These are phyloP conservation scores for Fusarium irregulare DNA, from an alignment of 2,329 filamentous ascomycete genomes.

Conservation along the genomic window DNA sequence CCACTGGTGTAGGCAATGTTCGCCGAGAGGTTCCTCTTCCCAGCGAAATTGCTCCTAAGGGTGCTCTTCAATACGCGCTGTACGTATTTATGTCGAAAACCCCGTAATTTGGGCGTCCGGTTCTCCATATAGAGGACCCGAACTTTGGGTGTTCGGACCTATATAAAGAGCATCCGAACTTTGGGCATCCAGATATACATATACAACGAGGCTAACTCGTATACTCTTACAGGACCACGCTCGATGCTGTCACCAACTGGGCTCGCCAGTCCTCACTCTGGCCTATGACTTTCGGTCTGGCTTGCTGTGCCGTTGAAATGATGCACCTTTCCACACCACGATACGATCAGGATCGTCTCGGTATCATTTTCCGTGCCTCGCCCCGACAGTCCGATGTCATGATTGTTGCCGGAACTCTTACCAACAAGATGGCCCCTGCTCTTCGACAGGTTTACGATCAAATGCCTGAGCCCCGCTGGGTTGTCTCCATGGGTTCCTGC, in stretches of 20 bases:
- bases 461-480: constrained; percentile 93
- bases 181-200: not conserved
- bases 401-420: constrained; percentile 92
- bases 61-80: constrained; percentile 86
- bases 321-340: constrained; percentile 90
- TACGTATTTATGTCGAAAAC: constrained; percentile 60
- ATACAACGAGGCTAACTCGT: not conserved
- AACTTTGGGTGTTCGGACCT: not conserved
- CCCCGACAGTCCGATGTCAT: constrained; percentile 91
- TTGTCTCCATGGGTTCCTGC: constrained; percentile 84
- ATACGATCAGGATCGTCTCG: constrained; percentile 88
- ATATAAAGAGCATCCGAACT: too few species aligned
- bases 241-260: constrained; percentile 87
- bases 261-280: constrained; percentile 85
- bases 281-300: constrained; percentile 90
- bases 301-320: constrained; percentile 92
- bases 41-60: constrained; percentile 83
- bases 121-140: not conserved
- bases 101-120: not conserved
- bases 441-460: constrained; percentile 93
- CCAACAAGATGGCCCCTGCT: constrained; percentile 96
- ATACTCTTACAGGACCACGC: constrained; percentile 69
- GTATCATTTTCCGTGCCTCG: constrained; percentile 91
- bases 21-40: constrained; percentile 80
- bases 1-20: constrained; percentile 65